Evolutionary conservation across 768 basidiomycete species (phyloP), one percentile per base, ranked within the genome.

Genomic region (Calocybe indica): DNA sequence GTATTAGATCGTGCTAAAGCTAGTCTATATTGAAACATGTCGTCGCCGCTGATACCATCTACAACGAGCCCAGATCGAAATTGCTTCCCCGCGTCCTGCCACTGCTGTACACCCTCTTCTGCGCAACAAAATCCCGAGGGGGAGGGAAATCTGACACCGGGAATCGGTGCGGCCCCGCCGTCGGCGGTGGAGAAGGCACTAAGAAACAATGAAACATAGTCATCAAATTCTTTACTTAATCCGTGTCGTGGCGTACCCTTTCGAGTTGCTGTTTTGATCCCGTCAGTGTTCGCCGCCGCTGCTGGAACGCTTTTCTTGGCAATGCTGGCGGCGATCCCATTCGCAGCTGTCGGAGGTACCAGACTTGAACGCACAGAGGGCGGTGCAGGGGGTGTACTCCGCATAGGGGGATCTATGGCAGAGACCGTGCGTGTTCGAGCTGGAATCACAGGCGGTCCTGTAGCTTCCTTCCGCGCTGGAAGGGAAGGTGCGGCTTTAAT

Each of bases 141-240:
- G 82, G 80, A 1, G 90, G 90, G 60, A 92, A 90, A 43, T 83
- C 87, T 10, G 71, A 67, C n/a, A 82, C 76, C 6, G 87, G 88
- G 60, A 90, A 92, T 11, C 73, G 82, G 58, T 88, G 84, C 15
- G 73, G 62, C 7, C 88, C 88, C 37, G 75, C 77, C 46, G 73
- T 79, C 2, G 88, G 78, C 22, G 75, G 72, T 40, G 77, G 75
- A 4, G 76, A 75, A 28, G 72, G 72, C 28, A 76, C 75, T 76
- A 47, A 43, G n/a, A 30, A 22, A 12, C 9, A 41, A 22, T 35
- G 12, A 37, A 5, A 13, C 7, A 35, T 33, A 37, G 36, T 14
- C n/a, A 38, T 9, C 2, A 4, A 4, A 22, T 4, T 22, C 22
- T 22, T 22, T 22, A 22, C 22, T 22, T 22, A 22, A 22, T 22